Base-by-base conservation (phyloP, 2,329 filamentous ascomycete species). In the Xylariales sp. region DNA sequence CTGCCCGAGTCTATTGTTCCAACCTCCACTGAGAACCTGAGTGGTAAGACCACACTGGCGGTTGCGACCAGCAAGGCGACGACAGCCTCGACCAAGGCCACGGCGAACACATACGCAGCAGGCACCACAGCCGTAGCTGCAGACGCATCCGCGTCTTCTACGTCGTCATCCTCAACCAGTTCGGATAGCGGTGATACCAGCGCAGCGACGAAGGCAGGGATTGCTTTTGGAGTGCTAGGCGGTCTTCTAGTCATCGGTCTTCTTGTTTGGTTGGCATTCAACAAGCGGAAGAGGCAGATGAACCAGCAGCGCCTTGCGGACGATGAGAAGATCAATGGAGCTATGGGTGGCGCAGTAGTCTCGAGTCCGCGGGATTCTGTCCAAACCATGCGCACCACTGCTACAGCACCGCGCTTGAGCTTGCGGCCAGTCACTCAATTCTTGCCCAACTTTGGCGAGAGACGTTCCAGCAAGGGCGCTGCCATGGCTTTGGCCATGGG, bases 391-490 rank as follows among this genome's bases (percentile, higher is more conserved):
- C 68, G 60, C 51, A 74, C 68, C 47, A 66, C 61, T 48, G 69
- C 72, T 21, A 75, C 69, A 24, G 82, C 89, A 32, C 88, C 89
- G n/a, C 84, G 84, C 47, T 74, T 96, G 46, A 94, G 88, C 57
- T 73, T 95, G 40, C 84, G 88, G 37, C 89, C 89, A 3, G 78
- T 93, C 36, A 91, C 88, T 29, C 82, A 93, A 55, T 90, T 95
- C 64, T 73, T 87, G 28, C 86, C 88, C 4, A 81, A 78, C 55
- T 74, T 86, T 40, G 63, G 67, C 6, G 73, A 77, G 41, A 71
- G 73, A 56, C 66, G 70, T 38, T 57, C 62, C 25, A 79, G 71
- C 64, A 73, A 70, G 45, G 69, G 66, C 22, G 67, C 68, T 45
- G 64, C 61, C 22, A 60, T 73, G 41, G 53, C 60, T 34, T 50